phyloP scores from a whole-genome alignment of 1,284 basidiomycete species.

The Xerocomus alliaceus region DNA sequence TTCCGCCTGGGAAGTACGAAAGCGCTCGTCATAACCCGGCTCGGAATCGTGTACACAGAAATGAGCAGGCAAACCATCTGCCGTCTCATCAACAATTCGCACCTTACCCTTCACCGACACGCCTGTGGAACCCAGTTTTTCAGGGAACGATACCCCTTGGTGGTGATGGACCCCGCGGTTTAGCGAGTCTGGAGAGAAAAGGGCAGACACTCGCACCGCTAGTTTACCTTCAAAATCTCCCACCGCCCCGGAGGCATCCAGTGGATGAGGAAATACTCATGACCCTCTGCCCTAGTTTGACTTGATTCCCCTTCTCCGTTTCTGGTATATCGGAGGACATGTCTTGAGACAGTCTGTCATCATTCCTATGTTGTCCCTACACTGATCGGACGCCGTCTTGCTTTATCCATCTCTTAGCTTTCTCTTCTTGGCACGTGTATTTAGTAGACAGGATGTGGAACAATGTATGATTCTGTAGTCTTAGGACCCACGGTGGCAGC shows the following conservation, averaged over 20 bases:
- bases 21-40: slow-evolving; percentile 60
- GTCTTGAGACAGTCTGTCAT: slow-evolving; percentile 2
- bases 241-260: slow-evolving; percentile 57
- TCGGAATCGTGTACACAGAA: slow-evolving; percentile 36
- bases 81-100: slow-evolving; percentile 36
- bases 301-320: slow-evolving; percentile 25
- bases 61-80: slow-evolving; percentile 25
- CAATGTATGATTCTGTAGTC: slow-evolving; percentile 30
- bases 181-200: slow-evolving; percentile 21
- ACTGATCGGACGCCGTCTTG: slow-evolving; percentile 15
- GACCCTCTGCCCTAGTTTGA: slow-evolving; percentile 49
- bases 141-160: slow-evolving; percentile 10
- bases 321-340: slow-evolving; percentile 4
- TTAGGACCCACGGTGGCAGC: not conserved
- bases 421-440: slow-evolving; percentile 35
- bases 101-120: slow-evolving; percentile 42
- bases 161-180: slow-evolving; percentile 5
- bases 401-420: slow-evolving; percentile 13
- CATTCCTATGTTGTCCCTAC: slow-evolving; percentile 16
- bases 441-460: slow-evolving; percentile 30
- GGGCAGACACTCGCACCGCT: slow-evolving; percentile 56
- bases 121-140: slow-evolving; percentile 15
- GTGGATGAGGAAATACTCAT: slow-evolving; percentile 67
- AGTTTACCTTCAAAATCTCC: slow-evolving; percentile 57
- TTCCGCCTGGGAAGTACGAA: slow-evolving; percentile 66